These are phyloP conservation scores for Scytalidium lignicola DNA, from an alignment of 2,329 filamentous ascomycete species.

Conservation along the genomic window DNA sequence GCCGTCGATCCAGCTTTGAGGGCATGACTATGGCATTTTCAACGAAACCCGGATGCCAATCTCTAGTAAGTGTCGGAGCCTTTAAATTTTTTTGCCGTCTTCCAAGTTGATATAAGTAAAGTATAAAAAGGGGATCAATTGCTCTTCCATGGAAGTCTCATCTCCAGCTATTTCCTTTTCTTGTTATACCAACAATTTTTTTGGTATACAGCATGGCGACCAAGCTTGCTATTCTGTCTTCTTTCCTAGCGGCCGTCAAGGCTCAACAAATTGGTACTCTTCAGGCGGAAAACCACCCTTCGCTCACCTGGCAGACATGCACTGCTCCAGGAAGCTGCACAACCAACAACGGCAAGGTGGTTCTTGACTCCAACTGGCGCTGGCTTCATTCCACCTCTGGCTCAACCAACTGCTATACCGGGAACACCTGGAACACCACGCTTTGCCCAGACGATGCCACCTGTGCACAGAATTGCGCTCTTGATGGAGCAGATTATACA, in stretches of 20 bases:
- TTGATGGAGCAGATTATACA: slow-evolving; percentile 49
- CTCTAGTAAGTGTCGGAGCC: not conserved
- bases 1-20: not conserved
- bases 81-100: not conserved
- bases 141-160: not conserved
- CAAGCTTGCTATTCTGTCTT: slow-evolving; percentile 32
- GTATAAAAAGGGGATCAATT: not conserved
- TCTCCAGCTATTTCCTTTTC: not conserved
- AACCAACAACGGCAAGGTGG: slow-evolving; percentile 41
- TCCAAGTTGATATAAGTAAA: not conserved
- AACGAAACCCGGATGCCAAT: not conserved
- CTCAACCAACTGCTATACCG: slow-evolving; percentile 34
- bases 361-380: slow-evolving; percentile 53
- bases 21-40: not conserved
- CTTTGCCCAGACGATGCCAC: slow-evolving; percentile 37
- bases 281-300: slow-evolving; percentile 44
- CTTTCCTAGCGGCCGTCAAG: slow-evolving; percentile 36
- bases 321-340: slow-evolving; percentile 41
- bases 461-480: slow-evolving; percentile 45
- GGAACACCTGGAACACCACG: slow-evolving; percentile 37
- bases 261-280: slow-evolving; percentile 44
- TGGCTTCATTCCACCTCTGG: slow-evolving; percentile 41
- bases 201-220: not conserved
- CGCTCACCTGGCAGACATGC: slow-evolving; percentile 47
- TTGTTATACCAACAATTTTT: not conserved